phyloP scores from a whole-genome alignment of 1,139 yeast species.

The Lodderomyces orthopsilosis region DNA sequence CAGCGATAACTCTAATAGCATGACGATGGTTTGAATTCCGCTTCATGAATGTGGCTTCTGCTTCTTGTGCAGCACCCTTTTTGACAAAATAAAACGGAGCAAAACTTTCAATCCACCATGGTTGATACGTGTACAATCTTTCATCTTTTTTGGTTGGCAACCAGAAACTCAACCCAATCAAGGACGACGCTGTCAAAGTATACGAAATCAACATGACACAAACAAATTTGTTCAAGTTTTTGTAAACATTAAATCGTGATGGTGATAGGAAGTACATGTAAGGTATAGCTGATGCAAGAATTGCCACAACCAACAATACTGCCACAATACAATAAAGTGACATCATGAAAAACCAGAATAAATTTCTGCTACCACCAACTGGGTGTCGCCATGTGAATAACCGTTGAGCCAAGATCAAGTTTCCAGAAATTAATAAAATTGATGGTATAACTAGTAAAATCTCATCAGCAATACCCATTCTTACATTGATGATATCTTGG shows the following conservation, averaged over 20 bases:
- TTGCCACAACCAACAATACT: slow-evolving; percentile 29
- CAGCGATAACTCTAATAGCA: slow-evolving; percentile 47
- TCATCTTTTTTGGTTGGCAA: slow-evolving; percentile 57
- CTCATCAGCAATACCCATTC: slow-evolving; percentile 32
- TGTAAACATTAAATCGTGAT: slow-evolving; percentile 3
- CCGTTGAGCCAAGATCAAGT: slow-evolving; percentile 42
- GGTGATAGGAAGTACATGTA: slow-evolving; percentile 28
- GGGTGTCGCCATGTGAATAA: slow-evolving; percentile 49
- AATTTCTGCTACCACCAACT: slow-evolving; percentile 39
- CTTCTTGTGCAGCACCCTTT: slow-evolving; percentile 44
- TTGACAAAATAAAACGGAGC: slow-evolving; percentile 53
- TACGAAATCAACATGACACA: slow-evolving; percentile 54
- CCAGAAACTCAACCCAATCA: slow-evolving; percentile 50
- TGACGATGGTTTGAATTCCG: slow-evolving; percentile 48
- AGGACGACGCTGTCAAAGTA: slow-evolving; percentile 49
- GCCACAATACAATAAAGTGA: slow-evolving; percentile 28
- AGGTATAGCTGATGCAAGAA: slow-evolving; percentile 36
- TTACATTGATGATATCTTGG: slow-evolving; percentile 21
- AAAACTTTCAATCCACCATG: slow-evolving; percentile 75
- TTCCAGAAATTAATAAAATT: slow-evolving; percentile 31
- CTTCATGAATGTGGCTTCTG: slow-evolving; percentile 49
- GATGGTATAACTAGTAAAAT: slow-evolving; percentile 35
- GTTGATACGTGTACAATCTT: slow-evolving; percentile 58
- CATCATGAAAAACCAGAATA: slow-evolving; percentile 37
- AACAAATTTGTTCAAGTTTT: slow-evolving; percentile 24